These are phyloP conservation scores for Dothistroma septosporum DNA, from an alignment of 2,329 filamentous ascomycete species.

Conservation along the genomic window DNA sequence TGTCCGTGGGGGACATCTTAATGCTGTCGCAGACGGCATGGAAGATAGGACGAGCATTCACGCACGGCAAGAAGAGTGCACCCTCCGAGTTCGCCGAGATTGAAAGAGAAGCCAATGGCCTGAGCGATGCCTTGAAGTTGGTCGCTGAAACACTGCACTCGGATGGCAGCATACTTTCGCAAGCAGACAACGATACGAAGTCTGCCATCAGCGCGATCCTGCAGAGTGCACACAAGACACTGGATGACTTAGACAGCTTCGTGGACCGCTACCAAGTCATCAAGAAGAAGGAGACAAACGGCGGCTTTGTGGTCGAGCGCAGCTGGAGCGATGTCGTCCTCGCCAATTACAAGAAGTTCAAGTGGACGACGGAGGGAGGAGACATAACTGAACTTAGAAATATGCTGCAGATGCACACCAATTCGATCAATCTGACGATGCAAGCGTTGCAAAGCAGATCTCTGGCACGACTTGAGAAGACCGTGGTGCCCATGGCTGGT, in stretches of 20 bases:
- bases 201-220: slow-evolving; percentile 40
- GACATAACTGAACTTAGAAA: slow-evolving; percentile 38
- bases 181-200: slow-evolving; percentile 36
- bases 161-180: slow-evolving; percentile 34
- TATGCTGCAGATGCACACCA: slow-evolving; percentile 43
- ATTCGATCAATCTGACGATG: slow-evolving; percentile 38
- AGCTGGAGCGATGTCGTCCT: slow-evolving; percentile 44
- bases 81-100: slow-evolving; percentile 43
- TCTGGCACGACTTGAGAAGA: slow-evolving; percentile 30
- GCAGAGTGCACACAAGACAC: slow-evolving; percentile 37
- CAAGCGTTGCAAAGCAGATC: slow-evolving; percentile 44
- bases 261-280: slow-evolving; percentile 46
- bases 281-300: slow-evolving; percentile 38
- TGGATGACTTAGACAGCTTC: slow-evolving; percentile 44
- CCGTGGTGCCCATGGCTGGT: slow-evolving; percentile 32
- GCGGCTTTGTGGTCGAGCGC: slow-evolving; percentile 41
- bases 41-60: slow-evolving; percentile 45
- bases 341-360: slow-evolving; percentile 41
- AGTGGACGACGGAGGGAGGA: slow-evolving; percentile 46
- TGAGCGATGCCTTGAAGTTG: slow-evolving; percentile 43
- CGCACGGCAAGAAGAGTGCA: slow-evolving; percentile 38
- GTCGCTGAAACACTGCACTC: slow-evolving; percentile 44
- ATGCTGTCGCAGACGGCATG: slow-evolving; percentile 46
- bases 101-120: slow-evolving; percentile 39
- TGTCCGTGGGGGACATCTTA: slow-evolving; percentile 42